Base-by-base conservation (phyloP, 331 rosid species). In the Acacia pycnantha region DNA sequence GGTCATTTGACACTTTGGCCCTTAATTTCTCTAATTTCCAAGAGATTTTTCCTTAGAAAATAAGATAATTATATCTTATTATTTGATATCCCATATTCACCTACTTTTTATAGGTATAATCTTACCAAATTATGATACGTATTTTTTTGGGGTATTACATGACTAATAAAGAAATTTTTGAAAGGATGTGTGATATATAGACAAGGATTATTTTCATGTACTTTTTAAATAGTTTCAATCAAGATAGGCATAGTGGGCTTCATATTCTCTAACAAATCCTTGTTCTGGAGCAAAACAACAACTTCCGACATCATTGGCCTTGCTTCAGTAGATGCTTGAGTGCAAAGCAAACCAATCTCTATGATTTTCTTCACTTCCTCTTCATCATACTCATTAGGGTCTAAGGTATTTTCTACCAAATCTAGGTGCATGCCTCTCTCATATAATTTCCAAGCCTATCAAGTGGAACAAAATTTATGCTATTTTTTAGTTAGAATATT, bases 271-370 rank as follows among this genome's bases (percentile, higher is more conserved):
- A 73, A 0, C 21, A 85, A 70, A n/a, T 76, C 61, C 74, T 75
- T 90, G 71, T 83, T 74, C 86, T 83, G 88, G 2, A 92, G 90
- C 27, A 88, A 64, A 19, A 83, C 82, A 6, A 83, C 88, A 0
- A 84, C 76, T 87, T 90, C 89, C 72, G 92, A 88, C 97, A 92
- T 92, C 31, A 91, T 77, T 75, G 97, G 97, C 81, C 97, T 90
- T 27, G 31, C 12, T 22, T 84, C 70, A 16, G 92, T 64, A 5
- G 92, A 81, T 54, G 97, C 70, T 66, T 92, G 97, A 44, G 88
- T 84, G 85, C 94, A 88, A 75, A 86, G 26, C 19, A 90, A 68
- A 54, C 88, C 94, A 59, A 92, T 87, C 80, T 87, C 91, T 54
- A 88, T 27, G 24, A 81, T 33, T 44, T 80, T 90, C 82, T 84